Evolutionary conservation across 2,329 filamentous ascomycete species (phyloP).

Genomic region (Truncatella angustata): DNA sequence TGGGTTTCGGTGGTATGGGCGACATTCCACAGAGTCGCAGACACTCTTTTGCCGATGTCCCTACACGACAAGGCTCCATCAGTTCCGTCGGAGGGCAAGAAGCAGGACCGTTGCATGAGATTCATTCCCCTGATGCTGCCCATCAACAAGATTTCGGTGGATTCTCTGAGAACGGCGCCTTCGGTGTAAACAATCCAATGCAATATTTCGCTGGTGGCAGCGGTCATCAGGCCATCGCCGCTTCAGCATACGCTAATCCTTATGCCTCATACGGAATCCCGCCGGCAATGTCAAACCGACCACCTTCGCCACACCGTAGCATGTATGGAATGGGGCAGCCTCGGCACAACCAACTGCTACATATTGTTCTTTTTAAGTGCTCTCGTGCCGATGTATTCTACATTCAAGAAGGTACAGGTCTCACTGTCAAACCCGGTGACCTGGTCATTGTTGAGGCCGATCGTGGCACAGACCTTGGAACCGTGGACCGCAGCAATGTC

Average conservation of each 20-base stretch:
- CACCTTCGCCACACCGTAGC: slow-evolving; percentile 60
- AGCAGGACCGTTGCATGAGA: slow-evolving; percentile 44
- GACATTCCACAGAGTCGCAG: slow-evolving; percentile 72
- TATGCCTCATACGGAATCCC: slow-evolving; percentile 48
- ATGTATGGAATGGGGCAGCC: slow-evolving; percentile 61
- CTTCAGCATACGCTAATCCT: slow-evolving; percentile 36
- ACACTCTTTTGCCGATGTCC: slow-evolving; percentile 75
- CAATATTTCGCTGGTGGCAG: slow-evolving; percentile 36
- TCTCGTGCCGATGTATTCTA: slow-evolving; percentile 95
- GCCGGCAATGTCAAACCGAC: slow-evolving; percentile 45
- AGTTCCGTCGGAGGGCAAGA: slow-evolving; percentile 56
- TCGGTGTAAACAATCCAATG: slow-evolving; percentile 36
- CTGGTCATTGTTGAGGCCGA: slow-evolving; percentile 97
- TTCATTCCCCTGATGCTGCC: slow-evolving; percentile 40
- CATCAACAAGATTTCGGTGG: slow-evolving; percentile 41
- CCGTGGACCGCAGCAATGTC: slow-evolving; percentile 84
- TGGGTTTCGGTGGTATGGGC: slow-evolving; percentile 60
- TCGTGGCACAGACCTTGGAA: slow-evolving; percentile 91
- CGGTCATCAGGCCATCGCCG: slow-evolving; percentile 33
- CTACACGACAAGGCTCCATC: slow-evolving; percentile 62
- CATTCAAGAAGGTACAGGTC: slow-evolving; percentile 90
- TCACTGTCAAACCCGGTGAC: slow-evolving; percentile 87
- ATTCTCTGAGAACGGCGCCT: slow-evolving; percentile 37
- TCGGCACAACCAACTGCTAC: slow-evolving; percentile 68
- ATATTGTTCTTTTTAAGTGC: slow-evolving; percentile 96